Percentiles rank a stretch among this genome's conserved stretches.
Conservation (phyloP, 2,329 filamentous ascomycete genomes). For the Westerdykella sp. region DNA sequence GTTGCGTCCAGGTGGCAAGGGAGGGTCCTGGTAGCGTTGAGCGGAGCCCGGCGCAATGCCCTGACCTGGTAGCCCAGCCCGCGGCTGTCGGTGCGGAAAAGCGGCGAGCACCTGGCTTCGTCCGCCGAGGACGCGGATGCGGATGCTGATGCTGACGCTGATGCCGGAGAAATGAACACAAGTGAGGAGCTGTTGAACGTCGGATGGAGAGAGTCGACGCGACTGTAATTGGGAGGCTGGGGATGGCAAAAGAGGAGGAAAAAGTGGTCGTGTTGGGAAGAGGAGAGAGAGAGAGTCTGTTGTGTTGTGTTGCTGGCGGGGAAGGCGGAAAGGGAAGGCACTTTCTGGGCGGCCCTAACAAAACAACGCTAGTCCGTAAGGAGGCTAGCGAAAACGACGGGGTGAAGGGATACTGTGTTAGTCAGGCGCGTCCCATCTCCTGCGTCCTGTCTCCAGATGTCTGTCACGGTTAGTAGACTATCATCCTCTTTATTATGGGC, state of each 20-base stretch:
- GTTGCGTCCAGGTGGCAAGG: not conserved
- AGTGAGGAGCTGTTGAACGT: not conserved
- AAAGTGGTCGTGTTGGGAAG: too few species aligned
- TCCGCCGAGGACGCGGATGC: conserved; percentile 16
- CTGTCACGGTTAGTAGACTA: too few species aligned
- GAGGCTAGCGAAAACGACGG: too few species aligned
- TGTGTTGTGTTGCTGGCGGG: too few species aligned
- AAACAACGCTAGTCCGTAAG: too few species aligned
- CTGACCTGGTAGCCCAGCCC: conserved; percentile 23
- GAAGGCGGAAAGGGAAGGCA: too few species aligned
- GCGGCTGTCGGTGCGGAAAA: conserved; percentile 16
- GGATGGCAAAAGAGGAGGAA: not conserved
- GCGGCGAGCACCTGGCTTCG: not conserved
- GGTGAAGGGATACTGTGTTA: too few species aligned
- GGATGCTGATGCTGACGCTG: conserved; percentile 7
- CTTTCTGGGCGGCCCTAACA: too few species aligned
- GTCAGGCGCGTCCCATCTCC: too few species aligned
- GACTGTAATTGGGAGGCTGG: not conserved
- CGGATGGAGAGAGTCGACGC: not conserved
- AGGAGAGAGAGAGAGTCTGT: too few species aligned
- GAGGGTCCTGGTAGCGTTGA: not conserved
- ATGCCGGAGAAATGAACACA: not conserved
- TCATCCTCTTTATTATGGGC: too few species aligned
- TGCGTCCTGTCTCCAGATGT: too few species aligned
- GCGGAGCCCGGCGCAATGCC: conserved; percentile 19